These are phyloP conservation scores for Pontederia paniculata DNA, from an alignment of 176 grass and related monocot genomes.

Conservation along the genomic window DNA sequence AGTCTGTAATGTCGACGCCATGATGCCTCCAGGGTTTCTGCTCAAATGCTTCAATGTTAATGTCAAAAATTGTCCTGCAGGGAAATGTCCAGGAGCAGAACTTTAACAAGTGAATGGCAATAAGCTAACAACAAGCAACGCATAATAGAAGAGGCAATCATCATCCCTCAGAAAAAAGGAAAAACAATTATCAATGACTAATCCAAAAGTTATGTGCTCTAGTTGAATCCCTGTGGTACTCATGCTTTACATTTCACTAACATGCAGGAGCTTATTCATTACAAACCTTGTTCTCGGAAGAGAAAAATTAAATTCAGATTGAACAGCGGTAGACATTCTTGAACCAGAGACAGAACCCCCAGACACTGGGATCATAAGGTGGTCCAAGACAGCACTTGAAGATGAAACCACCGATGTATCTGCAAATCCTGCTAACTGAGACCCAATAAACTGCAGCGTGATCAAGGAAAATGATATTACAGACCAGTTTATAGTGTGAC, in stretches of 20 bases:
- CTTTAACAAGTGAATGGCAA: no score
- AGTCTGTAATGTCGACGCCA: conserved; percentile 46
- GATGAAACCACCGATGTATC: conserved; percentile 21
- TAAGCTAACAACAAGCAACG: no score
- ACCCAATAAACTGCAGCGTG: conserved; percentile 27
- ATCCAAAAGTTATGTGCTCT: background rate
- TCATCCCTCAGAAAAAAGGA: background rate
- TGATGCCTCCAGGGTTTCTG: conserved; percentile 66
- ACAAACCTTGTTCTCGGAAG: conserved; percentile 58
- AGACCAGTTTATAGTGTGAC: background rate
- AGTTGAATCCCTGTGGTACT: background rate
- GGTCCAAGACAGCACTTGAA: conserved; percentile 23
- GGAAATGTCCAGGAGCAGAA: background rate
- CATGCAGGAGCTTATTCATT: conserved; percentile 2
- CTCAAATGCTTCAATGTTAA: conserved; percentile 57
- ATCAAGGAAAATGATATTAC: conserved; percentile 8
- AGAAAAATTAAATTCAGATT: conserved; percentile 41
- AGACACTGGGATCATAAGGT: background rate
- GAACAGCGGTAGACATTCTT: conserved; percentile 22
- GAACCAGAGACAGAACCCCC: background rate
- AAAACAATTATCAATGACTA: background rate
- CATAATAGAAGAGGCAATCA: background rate
- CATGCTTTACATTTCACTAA: background rate
- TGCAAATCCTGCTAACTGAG: conserved; percentile 23
- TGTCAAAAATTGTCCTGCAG: conserved; percentile 30